Conservation (phyloP, 495 filamentous ascomycete genomes). For the Daldinia decipiens region DNA sequence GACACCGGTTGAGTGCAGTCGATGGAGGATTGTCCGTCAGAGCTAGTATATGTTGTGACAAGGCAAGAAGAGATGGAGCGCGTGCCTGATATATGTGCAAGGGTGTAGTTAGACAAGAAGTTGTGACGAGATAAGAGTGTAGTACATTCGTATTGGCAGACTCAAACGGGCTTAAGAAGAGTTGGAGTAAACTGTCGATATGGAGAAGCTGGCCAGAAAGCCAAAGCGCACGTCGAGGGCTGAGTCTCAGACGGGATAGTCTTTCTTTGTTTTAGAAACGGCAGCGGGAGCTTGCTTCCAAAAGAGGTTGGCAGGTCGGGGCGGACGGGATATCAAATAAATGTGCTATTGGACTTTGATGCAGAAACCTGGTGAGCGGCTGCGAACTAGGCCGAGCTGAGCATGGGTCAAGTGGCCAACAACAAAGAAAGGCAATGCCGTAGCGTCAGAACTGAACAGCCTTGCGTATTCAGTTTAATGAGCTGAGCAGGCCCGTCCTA, state of each 20-base stretch:
- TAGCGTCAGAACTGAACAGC: slow-evolving; percentile 26
- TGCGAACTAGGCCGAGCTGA: slow-evolving; percentile 42
- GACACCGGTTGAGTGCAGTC: slow-evolving; percentile 36
- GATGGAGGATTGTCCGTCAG: slow-evolving; percentile 29
- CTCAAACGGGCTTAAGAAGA: slow-evolving; percentile 29
- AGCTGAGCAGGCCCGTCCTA: slow-evolving; percentile 33
- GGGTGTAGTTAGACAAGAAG: slow-evolving; percentile 35
- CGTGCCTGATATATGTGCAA: slow-evolving; percentile 43
- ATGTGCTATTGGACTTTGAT: slow-evolving; percentile 29
- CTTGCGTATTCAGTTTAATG: slow-evolving; percentile 40
- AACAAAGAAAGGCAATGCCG: slow-evolving; percentile 48
- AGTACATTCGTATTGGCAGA: slow-evolving; percentile 42
- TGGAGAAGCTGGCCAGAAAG: slow-evolving; percentile 32
- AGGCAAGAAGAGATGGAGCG: slow-evolving; percentile 28
- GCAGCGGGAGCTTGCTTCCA: slow-evolving; percentile 45
- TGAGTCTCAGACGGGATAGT: slow-evolving; percentile 45
- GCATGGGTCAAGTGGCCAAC: slow-evolving; percentile 33
- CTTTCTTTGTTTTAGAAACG: slow-evolving; percentile 44
- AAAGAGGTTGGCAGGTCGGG: slow-evolving; percentile 34
- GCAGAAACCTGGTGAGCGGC: slow-evolving; percentile 36
- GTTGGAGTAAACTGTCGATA: slow-evolving; percentile 32
- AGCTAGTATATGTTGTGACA: slow-evolving; percentile 44
- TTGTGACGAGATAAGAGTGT: slow-evolving; percentile 37
- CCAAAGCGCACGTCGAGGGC: slow-evolving; percentile 44
- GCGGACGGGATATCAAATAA: slow-evolving; percentile 38